Conservation (phyloP, 202 grass and related monocot species). For the Panicum virgatum region DNA sequence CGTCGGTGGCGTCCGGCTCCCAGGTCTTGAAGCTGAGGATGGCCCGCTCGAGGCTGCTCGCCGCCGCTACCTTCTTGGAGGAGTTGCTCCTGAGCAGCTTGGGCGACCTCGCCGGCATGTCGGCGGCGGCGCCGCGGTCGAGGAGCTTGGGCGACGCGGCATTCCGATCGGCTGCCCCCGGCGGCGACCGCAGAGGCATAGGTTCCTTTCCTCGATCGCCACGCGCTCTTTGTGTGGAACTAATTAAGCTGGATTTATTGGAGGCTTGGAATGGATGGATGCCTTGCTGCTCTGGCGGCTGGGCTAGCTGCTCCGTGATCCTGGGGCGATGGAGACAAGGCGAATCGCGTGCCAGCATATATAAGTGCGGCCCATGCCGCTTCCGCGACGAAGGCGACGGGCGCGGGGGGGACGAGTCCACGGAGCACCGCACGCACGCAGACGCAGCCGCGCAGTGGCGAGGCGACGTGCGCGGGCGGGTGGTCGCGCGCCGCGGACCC, state of each 20-base stretch:
- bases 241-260: not conserved
- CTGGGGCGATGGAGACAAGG: not conserved
- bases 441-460: not conserved
- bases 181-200: slow-evolving; percentile 10
- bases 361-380: not conserved
- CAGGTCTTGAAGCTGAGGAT: slow-evolving; percentile 45
- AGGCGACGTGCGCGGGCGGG: not conserved
- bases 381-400: too few species aligned
- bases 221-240: not conserved
- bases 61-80: slow-evolving; percentile 12
- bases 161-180: not conserved
- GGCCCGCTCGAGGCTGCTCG: slow-evolving; percentile 22
- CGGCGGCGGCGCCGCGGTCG: too few species aligned
- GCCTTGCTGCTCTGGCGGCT: not conserved
- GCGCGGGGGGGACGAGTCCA: not conserved
- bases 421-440: slow-evolving; percentile 8
- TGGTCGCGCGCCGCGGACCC: not conserved
- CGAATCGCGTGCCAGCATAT: not conserved
- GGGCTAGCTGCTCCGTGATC: not conserved
- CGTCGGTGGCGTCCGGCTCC: not conserved
- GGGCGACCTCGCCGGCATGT: not conserved
- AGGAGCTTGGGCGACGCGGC: not conserved
- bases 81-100: slow-evolving; percentile 29
- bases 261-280: not conserved
- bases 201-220: not conserved